Percentiles rank a stretch among this genome's conserved stretches.
Evolutionary conservation across 2,329 filamentous ascomycete species (phyloP).

Genomic region (Blastomyces parvus): DNA sequence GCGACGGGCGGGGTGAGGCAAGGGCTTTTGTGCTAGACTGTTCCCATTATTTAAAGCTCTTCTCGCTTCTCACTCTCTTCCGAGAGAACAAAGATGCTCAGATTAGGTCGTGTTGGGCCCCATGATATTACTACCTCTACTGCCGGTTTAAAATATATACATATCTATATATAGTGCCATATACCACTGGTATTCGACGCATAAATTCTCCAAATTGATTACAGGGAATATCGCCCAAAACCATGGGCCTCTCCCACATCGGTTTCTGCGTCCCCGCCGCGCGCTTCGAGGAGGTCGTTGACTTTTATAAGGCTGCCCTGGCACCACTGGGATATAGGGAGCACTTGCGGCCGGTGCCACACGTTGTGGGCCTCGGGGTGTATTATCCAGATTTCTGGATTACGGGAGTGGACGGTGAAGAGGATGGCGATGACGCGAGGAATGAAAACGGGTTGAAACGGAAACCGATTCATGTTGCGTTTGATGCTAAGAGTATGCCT

Average conservation of each 20-base stretch:
- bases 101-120: too few relatives aligned
- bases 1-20: background rate
- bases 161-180: background rate
- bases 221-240: constrained; percentile 14
- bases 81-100: too few relatives aligned
- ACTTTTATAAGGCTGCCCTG: constrained; percentile 25
- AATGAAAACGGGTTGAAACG: background rate
- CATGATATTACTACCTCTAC: too few relatives aligned
- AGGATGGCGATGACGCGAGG: constrained; percentile 8
- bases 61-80: background rate
- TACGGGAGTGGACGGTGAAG: constrained; percentile 12
- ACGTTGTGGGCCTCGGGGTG: constrained; percentile 24
- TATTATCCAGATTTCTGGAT: constrained; percentile 27
- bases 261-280: constrained; percentile 20
- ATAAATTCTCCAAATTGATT: background rate
- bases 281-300: constrained; percentile 22
- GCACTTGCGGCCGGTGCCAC: constrained; percentile 20
- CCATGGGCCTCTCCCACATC: constrained; percentile 32
- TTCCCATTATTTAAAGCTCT: background rate
- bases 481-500: constrained; percentile 19
- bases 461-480: constrained; percentile 20
- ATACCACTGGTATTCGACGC: background rate
- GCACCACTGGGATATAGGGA: constrained; percentile 25
- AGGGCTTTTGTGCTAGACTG: background rate
- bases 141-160: too few relatives aligned